These are phyloP conservation scores for Acanthamoeba lenticulata DNA, from an alignment of 208 protist genomes.

Conservation along the genomic window DNA sequence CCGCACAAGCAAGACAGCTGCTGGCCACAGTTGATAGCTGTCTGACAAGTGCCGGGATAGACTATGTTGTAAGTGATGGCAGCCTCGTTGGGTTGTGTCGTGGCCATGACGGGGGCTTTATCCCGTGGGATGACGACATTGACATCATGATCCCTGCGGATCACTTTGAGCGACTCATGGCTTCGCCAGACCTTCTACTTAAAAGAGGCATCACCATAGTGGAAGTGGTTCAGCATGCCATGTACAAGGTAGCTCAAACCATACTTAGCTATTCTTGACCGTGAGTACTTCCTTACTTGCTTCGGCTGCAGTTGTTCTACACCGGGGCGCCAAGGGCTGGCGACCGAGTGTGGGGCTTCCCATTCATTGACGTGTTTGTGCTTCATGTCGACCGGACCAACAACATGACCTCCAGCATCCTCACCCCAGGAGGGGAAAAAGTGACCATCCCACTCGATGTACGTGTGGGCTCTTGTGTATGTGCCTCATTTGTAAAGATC, in stretches of 20 bases:
- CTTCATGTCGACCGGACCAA: neutral
- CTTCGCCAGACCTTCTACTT: neutral
- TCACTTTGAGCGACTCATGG: neutral
- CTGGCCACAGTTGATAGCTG: neutral
- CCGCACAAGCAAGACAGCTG: neutral
- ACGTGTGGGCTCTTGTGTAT: too few relatives aligned
- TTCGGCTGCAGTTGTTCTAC: neutral
- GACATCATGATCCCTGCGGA: neutral
- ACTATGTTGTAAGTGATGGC: neutral
- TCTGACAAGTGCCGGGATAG: neutral
- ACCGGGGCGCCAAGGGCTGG: neutral
- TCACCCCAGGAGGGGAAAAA: neutral
- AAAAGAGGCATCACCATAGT: neutral
- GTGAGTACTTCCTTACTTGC: neutral
- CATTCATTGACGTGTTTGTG: neutral
- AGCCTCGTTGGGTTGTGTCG: neutral
- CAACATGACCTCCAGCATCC: neutral
- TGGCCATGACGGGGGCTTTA: neutral
- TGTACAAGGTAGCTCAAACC: neutral
- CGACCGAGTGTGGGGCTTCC: neutral
- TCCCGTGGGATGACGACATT: neutral
- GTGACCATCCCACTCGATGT: too few relatives aligned
- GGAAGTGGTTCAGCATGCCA: neutral
- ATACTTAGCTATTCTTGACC: neutral
- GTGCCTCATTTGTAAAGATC: too few relatives aligned